A percentile compares a stretch with the other conserved stretches of the same genome.
These are phyloP conservation scores for Pilasporangium apinafurcum DNA, from an alignment of 352 stramenopile genomes.

Conservation along the genomic window DNA sequence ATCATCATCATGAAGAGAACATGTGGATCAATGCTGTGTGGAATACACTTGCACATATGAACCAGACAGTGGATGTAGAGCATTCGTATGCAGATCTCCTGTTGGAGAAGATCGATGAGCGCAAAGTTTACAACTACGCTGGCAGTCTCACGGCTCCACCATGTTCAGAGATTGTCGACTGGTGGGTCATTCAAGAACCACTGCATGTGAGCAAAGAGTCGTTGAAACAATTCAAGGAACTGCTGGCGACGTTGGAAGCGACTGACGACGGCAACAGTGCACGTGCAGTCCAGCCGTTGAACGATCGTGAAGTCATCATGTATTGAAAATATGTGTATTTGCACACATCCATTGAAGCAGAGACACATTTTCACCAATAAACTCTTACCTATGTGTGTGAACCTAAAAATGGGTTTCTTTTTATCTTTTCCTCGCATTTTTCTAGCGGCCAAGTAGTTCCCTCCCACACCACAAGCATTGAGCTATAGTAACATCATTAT, in stretches of 20 bases:
- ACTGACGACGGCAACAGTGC: constrained; percentile 6
- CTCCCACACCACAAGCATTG: too few species aligned
- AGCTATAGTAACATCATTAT: too few species aligned
- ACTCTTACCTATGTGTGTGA: too few species aligned
- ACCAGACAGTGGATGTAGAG: constrained; percentile 5
- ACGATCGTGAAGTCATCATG: constrained; percentile 3
- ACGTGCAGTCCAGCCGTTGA: constrained; percentile 9
- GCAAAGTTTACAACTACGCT: constrained; percentile 55
- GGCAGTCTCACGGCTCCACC: constrained; percentile 52
- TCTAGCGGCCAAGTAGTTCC: too few species aligned
- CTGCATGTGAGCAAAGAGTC: background rate
- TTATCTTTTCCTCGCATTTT: too few species aligned
- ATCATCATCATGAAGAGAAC: background rate
- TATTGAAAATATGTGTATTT: too few species aligned
- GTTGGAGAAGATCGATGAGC: constrained; percentile 5
- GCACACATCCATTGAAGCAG: too few species aligned
- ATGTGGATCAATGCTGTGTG: constrained; percentile 9
- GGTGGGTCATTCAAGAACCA: constrained; percentile 43
- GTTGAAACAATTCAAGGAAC: constrained; percentile 8
- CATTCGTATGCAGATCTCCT: constrained; percentile 9
- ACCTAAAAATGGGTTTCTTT: too few species aligned
- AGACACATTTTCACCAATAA: too few species aligned
- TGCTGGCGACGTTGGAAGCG: constrained; percentile 7
- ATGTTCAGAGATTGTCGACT: constrained; percentile 50
- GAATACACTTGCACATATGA: constrained; percentile 3